Conservation (phyloP, 495 filamentous ascomycete species). For the Penicillium coffeae region DNA sequence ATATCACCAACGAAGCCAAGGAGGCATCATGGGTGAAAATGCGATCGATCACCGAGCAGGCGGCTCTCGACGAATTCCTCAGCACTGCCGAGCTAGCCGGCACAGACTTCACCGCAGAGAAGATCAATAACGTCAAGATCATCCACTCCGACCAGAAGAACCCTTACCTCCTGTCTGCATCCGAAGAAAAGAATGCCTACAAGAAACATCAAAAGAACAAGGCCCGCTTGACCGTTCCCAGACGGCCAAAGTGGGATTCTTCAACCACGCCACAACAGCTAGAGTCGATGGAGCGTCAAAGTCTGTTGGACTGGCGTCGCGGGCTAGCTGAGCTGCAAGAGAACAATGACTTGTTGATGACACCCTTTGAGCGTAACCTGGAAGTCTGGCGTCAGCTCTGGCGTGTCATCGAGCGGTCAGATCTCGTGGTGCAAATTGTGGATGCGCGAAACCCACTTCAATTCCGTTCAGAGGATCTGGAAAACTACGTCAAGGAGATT, state of each 20-base stretch:
- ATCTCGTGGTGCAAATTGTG: conserved; percentile 96
- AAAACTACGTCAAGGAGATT: conserved; percentile 90
- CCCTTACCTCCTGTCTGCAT: conserved; percentile 83
- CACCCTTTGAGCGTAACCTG: conserved; percentile 94
- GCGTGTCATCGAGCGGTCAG: conserved; percentile 96
- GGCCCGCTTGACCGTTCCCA: conserved; percentile 77
- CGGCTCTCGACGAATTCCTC: conserved; percentile 82
- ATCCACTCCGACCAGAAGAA: conserved; percentile 95
- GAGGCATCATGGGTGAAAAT: conserved; percentile 68
- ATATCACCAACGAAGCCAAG: conserved; percentile 44
- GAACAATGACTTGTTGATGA: conserved; percentile 91
- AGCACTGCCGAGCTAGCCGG: conserved; percentile 90
- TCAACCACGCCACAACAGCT: conserved; percentile 78
- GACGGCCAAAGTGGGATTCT: conserved; percentile 84
- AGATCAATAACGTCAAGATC: conserved; percentile 97
- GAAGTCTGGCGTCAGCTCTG: conserved; percentile 99
- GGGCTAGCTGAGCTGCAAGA: conserved; percentile 91
- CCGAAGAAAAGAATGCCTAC: conserved; percentile 74
- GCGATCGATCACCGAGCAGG: conserved; percentile 97
- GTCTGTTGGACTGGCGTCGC: conserved; percentile 83
- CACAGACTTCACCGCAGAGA: conserved; percentile 98
- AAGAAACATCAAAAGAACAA: conserved; percentile 80
- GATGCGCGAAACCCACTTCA: conserved; percentile 93
- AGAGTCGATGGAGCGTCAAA: conserved; percentile 72
- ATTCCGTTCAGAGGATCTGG: conserved; percentile 91